Conservation (phyloP, 2,329 filamentous ascomycete species). For the Fusarium sulawesiense region DNA sequence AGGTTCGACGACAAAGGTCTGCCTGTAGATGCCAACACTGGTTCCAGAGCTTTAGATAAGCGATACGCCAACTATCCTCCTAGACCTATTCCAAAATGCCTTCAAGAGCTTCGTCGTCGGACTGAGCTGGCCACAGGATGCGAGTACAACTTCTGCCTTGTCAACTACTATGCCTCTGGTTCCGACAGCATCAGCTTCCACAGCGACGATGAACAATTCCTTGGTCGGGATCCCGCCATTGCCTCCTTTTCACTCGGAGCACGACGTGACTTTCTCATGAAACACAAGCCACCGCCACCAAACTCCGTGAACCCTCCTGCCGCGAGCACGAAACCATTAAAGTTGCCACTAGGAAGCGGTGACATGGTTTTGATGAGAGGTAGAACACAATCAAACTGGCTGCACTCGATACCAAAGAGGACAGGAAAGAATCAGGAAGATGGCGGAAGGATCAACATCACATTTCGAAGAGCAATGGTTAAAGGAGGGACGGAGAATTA, state of each 20-base stretch:
- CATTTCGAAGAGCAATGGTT: constrained; percentile 77
- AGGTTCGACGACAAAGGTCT: constrained; percentile 62
- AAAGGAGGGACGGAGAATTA: constrained; percentile 83
- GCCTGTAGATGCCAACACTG: constrained; percentile 59
- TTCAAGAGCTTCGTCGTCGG: constrained; percentile 70
- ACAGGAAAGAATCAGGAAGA: constrained; percentile 72
- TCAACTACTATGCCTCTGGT: constrained; percentile 86
- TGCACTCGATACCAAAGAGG: constrained; percentile 82
- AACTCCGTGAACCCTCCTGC: constrained; percentile 46
- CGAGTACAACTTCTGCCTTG: constrained; percentile 80
- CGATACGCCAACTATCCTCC: constrained; percentile 67
- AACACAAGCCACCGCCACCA: constrained; percentile 73
- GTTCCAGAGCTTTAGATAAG: constrained; percentile 60
- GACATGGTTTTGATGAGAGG: constrained; percentile 86
- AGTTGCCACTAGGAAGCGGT: constrained; percentile 69
- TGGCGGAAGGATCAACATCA: constrained; percentile 79
- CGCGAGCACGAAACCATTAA: constrained; percentile 54
- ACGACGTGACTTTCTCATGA: constrained; percentile 80
- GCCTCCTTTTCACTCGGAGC: constrained; percentile 81
- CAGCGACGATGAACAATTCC: constrained; percentile 82
- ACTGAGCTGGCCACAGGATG: constrained; percentile 75
- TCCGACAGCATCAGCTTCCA: constrained; percentile 83
- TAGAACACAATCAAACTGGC: constrained; percentile 78
- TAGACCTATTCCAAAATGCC: constrained; percentile 76
- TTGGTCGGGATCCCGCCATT: constrained; percentile 76